phyloP scores from a whole-genome alignment of 2,329 filamentous ascomycete genomes.

The Epichloe baconii region DNA sequence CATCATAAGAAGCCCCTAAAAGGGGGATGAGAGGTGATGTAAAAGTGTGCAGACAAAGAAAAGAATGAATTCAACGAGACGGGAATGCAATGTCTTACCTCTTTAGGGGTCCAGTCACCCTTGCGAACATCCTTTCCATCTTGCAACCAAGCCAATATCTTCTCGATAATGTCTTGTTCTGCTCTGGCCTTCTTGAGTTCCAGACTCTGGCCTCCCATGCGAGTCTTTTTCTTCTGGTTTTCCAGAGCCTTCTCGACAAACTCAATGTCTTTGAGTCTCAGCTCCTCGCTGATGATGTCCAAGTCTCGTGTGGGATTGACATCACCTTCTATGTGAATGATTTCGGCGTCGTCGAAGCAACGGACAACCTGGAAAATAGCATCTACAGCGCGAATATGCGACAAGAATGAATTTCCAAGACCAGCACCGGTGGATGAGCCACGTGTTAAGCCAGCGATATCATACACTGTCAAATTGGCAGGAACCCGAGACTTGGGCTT shows the following conservation, averaged over 20 bases:
- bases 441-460: conserved; percentile 92
- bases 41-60: conserved; percentile 11
- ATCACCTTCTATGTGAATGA: conserved; percentile 98
- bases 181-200: conserved; percentile 97
- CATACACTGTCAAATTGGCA: conserved; percentile 94
- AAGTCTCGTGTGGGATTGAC: conserved; percentile 91
- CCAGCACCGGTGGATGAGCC: conserved; percentile 95
- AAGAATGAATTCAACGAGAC: conserved; percentile 1
- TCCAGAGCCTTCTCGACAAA: conserved; percentile 95
- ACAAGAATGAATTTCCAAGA: conserved; percentile 95
- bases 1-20: conserved; percentile 57
- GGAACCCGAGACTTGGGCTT: conserved; percentile 96
- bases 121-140: conserved; percentile 90
- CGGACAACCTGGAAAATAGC: conserved; percentile 95
- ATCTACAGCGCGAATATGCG: conserved; percentile 95
- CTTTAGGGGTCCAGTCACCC: conserved; percentile 79
- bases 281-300: conserved; percentile 91
- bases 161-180: conserved; percentile 86
- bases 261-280: conserved; percentile 96
- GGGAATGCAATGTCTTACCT: conserved; percentile 51
- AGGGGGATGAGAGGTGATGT: neutral
- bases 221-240: conserved; percentile 83
- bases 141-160: conserved; percentile 70
- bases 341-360: conserved; percentile 97
- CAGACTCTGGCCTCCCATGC: conserved; percentile 83